Conservation (phyloP, 306 rosid species). For the Herpetospermum pedunculosum region DNA sequence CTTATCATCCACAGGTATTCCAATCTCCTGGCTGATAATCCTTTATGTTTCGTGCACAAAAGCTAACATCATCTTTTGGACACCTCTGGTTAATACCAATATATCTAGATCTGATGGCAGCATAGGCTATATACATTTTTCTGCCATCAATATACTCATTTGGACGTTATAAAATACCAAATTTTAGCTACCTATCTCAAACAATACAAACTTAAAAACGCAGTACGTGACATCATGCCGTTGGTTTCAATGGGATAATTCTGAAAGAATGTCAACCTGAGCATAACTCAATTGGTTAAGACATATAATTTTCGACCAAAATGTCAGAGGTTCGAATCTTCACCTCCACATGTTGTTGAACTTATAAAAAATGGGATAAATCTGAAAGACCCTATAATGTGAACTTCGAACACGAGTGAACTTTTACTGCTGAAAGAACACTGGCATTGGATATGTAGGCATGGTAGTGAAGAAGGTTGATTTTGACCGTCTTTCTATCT, state of each 20-base stretch:
- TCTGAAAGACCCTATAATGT: not conserved
- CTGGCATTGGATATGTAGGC: not conserved
- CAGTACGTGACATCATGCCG: not conserved
- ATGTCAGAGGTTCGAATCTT: too few relatives aligned
- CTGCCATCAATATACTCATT: not conserved
- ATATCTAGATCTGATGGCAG: not conserved
- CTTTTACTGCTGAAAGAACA: not conserved
- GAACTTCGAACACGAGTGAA: not conserved
- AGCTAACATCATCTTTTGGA: not conserved
- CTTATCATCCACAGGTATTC: conserved; percentile 55
- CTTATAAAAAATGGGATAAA: too few relatives aligned
- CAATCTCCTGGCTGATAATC: not conserved
- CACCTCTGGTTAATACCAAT: not conserved
- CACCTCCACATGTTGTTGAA: too few relatives aligned
- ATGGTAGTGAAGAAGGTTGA: not conserved
- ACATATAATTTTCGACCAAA: too few relatives aligned
- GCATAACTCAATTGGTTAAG: too few relatives aligned
- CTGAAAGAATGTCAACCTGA: too few relatives aligned
- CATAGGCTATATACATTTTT: not conserved
- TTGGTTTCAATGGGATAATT: not conserved
- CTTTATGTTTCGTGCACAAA: not conserved
- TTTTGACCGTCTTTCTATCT: not conserved
- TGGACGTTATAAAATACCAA: not conserved
- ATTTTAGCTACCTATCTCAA: not conserved
- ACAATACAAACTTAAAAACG: not conserved